Conservation (phyloP, 192 early-diverging fungal species). For the Lunasporangiospora selenospora region DNA sequence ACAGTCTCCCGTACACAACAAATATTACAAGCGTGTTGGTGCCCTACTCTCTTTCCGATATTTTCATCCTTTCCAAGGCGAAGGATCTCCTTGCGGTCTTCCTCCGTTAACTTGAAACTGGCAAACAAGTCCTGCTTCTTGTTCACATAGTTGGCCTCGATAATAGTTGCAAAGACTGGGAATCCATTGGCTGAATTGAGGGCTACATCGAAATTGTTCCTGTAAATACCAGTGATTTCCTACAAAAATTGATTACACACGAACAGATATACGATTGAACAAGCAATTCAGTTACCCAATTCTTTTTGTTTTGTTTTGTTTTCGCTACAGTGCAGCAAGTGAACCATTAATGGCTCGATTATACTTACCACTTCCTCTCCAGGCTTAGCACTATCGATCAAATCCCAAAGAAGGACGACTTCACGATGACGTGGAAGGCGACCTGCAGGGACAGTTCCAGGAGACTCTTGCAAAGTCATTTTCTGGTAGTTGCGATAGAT, state of each 20-base stretch:
- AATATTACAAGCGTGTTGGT: no score
- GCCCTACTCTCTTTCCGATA: conserved; percentile 80
- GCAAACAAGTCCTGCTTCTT: conserved; percentile 92
- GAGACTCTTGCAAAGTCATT: conserved; percentile 94
- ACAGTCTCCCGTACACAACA: no score
- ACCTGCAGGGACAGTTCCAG: conserved; percentile 94
- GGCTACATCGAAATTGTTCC: conserved; percentile 92
- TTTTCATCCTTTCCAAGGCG: conserved; percentile 76
- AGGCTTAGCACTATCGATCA: conserved; percentile 94
- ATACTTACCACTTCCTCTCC: conserved; percentile 91
- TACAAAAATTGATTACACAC: conserved; percentile 15
- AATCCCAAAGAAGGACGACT: conserved; percentile 93
- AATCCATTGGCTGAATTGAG: conserved; percentile 93
- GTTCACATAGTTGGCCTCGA: conserved; percentile 95
- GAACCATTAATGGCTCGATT: no score
- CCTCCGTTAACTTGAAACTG: conserved; percentile 87
- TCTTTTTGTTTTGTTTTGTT: no score
- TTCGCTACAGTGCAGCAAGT: no score
- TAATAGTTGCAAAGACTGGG: conserved; percentile 95
- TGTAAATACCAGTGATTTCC: conserved; percentile 94
- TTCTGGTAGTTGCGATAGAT: conserved; percentile 98
- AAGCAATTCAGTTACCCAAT: no score
- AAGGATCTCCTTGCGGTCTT: conserved; percentile 83
- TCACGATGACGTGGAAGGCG: conserved; percentile 94
- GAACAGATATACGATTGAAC: not conserved